Evolutionary conservation across 2,329 filamentous ascomycete species (phyloP), one percentile per base, ranked within the genome.

Genomic region (Fusarium annulatum): DNA sequence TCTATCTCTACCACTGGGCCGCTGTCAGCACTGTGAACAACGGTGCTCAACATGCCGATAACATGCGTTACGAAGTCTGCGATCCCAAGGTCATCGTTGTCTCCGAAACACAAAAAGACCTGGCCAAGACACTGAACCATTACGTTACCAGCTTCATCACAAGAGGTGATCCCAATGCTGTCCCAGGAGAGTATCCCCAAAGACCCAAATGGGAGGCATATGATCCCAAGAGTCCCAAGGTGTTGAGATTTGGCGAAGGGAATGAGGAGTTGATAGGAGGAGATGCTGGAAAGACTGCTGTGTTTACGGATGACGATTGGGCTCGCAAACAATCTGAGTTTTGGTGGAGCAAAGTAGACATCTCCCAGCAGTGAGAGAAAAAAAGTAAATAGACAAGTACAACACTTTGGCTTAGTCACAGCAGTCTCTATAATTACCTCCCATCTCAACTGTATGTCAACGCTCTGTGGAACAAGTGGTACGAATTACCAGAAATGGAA

Each of bases 101-200:
- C 5, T 86, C 85, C 2, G 41, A 74, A 9, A 77, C 81, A 0
- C 86, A 87, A 69, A 81, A 81, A 21, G 80, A 84, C 55, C 64
- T 88, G 1, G 80, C 86, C 1, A 82, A 81, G 6, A 82, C 78
- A 1, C 61, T 86, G 6, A 85, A 88, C 74, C 83, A 84, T 2
- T 88, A 88, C 48, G 67, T 87, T 7, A 84, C 84, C 1, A 87
- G 84, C 66, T 88, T 88, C 53, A 86, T 88, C 61, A 79, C 80
- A 2, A 80, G 72, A 7, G 86, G 86, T 2, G 82, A 86, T 61
- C 86, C 86, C 0, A 87, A 87, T 67, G 78, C 72, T 1, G 63
- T 81, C 42, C 67, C 58, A 3, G 64, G 66, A 1, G 59, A 77
- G 5, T 76, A 81, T 21, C 53, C 55, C 3, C 34, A 55, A 1